Evolutionary conservation across 2,329 filamentous ascomycete genomes (phyloP).

Genomic region (Clonostachys solani): DNA sequence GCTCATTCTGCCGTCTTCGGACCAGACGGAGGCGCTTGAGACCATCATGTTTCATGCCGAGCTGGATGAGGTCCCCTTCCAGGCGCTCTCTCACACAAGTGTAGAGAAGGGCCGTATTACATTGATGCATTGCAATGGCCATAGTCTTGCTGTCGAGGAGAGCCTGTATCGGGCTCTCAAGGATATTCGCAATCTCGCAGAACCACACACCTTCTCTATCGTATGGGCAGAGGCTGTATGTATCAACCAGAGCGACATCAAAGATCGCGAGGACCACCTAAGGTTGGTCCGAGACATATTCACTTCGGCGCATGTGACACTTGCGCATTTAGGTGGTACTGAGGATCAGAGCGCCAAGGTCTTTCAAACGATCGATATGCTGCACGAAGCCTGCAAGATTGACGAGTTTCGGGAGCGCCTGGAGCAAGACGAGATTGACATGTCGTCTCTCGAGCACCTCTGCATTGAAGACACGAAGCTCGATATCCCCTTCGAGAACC

Average conservation of each 20-base stretch:
- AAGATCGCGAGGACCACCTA: conserved; percentile 9
- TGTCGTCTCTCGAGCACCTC: conserved; percentile 3
- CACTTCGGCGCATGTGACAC: conserved; percentile 1
- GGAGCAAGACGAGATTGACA: conserved; percentile 4
- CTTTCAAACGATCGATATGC: conserved; percentile 5
- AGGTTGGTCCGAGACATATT: conserved; percentile 7
- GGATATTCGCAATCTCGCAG: conserved; percentile 7
- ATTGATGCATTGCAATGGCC: conserved; percentile 8
- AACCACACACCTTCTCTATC: conserved; percentile 3
- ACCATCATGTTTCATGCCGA: conserved; percentile 10
- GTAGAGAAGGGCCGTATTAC: not conserved
- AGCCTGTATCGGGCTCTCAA: conserved; percentile 7
- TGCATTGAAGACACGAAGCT: conserved; percentile 3
- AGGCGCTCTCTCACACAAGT: conserved; percentile 6
- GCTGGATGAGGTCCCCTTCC: conserved; percentile 9
- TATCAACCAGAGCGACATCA: conserved; percentile 9
- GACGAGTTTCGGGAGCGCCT: conserved; percentile 5
- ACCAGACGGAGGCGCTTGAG: conserved; percentile 6
- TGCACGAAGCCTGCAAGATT: conserved; percentile 4
- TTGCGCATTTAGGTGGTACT: conserved; percentile 4
- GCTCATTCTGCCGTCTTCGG: conserved; percentile 6
- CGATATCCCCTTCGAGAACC: conserved; percentile 3
- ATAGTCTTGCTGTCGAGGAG: conserved; percentile 2
- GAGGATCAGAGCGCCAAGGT: not conserved
- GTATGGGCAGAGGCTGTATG: conserved; percentile 13